phyloP scores from a whole-genome alignment of 331 rosid genomes.

The Malus hybrid region DNA sequence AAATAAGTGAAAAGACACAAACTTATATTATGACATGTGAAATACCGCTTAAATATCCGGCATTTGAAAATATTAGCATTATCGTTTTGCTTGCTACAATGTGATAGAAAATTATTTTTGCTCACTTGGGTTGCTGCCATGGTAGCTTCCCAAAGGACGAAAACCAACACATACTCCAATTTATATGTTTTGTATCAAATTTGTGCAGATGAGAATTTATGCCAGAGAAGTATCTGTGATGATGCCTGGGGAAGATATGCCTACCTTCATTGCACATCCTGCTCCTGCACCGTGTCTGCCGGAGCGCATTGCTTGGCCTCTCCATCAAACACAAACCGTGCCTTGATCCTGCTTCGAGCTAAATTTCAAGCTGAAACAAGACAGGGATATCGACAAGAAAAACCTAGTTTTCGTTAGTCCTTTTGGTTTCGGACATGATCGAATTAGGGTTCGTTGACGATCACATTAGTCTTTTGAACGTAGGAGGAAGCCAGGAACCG shows the following conservation, averaged over 20 bases:
- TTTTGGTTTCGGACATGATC: not conserved
- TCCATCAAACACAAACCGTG: conserved; percentile 20
- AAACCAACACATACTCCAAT: too few species aligned
- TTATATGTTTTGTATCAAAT: not conserved
- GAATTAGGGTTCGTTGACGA: not conserved
- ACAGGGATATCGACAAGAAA: not conserved
- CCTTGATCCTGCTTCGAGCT: not conserved
- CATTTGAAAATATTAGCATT: too few species aligned
- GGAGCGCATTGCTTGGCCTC: conserved; percentile 34
- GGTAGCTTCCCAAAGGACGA: too few species aligned
- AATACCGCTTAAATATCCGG: too few species aligned
- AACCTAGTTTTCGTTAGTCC: not conserved
- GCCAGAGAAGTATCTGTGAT: conserved; percentile 51
- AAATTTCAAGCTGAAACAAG: not conserved
- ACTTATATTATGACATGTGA: too few species aligned
- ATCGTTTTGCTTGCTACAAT: too few species aligned
- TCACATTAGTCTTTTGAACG: not conserved
- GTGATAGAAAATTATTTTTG: too few species aligned
- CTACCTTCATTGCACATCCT: conserved; percentile 64
- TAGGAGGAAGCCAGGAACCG: not conserved
- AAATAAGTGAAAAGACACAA: too few species aligned
- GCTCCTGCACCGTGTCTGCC: conserved; percentile 44
- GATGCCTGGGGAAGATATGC: conserved; percentile 66
- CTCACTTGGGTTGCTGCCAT: not conserved
- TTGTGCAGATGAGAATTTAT: conserved; percentile 42